These are phyloP conservation scores for Colletotrichum higginsianum DNA, from an alignment of 2,329 filamentous ascomycete species.

Conservation along the genomic window DNA sequence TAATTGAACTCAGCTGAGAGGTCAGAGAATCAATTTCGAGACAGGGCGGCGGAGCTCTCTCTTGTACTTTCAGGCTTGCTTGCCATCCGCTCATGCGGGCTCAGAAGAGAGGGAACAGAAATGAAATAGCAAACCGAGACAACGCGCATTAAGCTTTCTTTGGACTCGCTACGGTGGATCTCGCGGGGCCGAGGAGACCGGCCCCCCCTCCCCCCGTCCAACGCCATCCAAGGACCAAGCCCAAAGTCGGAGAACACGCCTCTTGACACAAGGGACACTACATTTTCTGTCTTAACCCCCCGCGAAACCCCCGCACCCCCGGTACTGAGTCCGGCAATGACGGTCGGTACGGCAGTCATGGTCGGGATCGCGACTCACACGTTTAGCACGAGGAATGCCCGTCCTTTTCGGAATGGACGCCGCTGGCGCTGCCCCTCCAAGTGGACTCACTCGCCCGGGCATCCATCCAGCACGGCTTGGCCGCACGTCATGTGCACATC, in stretches of 20 bases:
- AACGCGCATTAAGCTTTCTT: slow-evolving; percentile 28
- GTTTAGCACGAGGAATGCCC: slow-evolving; percentile 1
- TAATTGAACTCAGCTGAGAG: slow-evolving; percentile 15
- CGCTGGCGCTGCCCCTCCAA: background rate
- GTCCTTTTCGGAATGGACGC: background rate
- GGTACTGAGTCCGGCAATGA: slow-evolving; percentile 35
- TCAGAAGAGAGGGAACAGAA: background rate
- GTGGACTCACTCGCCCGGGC: slow-evolving; percentile 5
- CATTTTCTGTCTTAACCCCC: background rate
- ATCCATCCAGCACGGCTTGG: slow-evolving; percentile 18
- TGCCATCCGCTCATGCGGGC: background rate
- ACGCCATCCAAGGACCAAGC: background rate
- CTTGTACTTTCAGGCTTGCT: slow-evolving; percentile 9
- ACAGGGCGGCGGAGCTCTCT: slow-evolving; percentile 4
- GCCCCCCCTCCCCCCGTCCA: background rate
- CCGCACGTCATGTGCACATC: slow-evolving; percentile 18
- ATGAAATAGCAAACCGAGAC: slow-evolving; percentile 14
- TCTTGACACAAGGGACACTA: slow-evolving; percentile 2
- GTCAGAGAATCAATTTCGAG: background rate
- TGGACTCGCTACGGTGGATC: slow-evolving; percentile 29
- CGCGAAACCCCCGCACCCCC: slow-evolving; percentile 26
- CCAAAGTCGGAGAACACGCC: slow-evolving; percentile 11
- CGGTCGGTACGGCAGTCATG: slow-evolving; percentile 25
- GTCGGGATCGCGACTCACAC: slow-evolving; percentile 33
- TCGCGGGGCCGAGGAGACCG: slow-evolving; percentile 21